Base-by-base conservation (phyloP, 176 grass and related monocot genomes). In the Panicum miliaceum region DNA sequence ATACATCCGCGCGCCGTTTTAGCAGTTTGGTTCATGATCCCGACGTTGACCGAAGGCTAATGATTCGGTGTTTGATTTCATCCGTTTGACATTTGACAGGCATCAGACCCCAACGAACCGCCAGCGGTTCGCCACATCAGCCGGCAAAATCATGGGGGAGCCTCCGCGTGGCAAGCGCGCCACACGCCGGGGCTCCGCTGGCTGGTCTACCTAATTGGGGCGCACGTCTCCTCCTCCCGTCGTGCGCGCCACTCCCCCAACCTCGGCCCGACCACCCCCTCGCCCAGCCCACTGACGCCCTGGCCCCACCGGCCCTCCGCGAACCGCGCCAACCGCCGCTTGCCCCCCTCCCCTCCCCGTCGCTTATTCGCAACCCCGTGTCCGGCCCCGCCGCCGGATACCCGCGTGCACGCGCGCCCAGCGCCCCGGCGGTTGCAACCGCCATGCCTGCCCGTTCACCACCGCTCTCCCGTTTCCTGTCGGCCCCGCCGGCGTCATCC, bases 311-410 rank as follows among this genome's bases (percentile, higher is more conserved):
- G 47, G 77, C 37, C 61, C 27, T 0, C 19, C 85, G 78, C 70
- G 78, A 87, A 81, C 8, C 26, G 60, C 85, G 85, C 84, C 22
- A 52, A 50, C 68, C 16, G 46, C 76, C 76, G 76, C 68, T 51
- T 46, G 18, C 26, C 12, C 7, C 29, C 6, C 32, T 3, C 34
- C 65, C 0, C 64, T 0, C 64, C n/a, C 60, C 78, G 69, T 68
- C 40, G 77, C 6, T 67, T 25, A 14, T 56, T 78, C 38, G 59
- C 61, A 46, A 22, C 42, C 29, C 78, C 14, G 22, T 43, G 52
- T 35, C 77, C 69, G 22, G 27, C 77, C 15, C 47, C 46, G 18
- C 6, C 77, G 26, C 77, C 77, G 23, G 61, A n/a, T 51, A 73
- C 45, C 15, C 68, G 68, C 35, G 16, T 1, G 20, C 20, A 10